Percentiles rank a stretch among this genome's conserved stretches.
Conservation (phyloP, 192 early-diverging fungal species). For the Backusella morwellensis region DNA sequence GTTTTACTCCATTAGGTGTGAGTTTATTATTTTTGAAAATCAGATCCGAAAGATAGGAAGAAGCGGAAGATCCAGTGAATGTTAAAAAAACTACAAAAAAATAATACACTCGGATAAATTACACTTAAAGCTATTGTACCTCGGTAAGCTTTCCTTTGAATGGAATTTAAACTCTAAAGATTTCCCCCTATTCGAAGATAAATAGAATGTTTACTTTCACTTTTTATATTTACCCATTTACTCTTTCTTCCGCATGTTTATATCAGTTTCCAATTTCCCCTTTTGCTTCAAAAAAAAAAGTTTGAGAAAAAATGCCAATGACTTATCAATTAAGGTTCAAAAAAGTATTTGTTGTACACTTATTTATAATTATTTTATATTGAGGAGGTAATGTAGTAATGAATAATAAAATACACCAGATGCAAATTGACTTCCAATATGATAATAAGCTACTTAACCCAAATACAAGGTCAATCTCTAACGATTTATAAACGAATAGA, state of each 20-base stretch:
- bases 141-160: not conserved
- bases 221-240: not conserved
- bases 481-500: not conserved
- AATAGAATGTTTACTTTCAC: not conserved
- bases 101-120: not conserved
- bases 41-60: conserved; percentile 9
- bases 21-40: not conserved
- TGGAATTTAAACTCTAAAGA: not conserved
- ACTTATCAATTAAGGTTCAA: not conserved
- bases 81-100: not conserved
- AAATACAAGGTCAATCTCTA: not conserved
- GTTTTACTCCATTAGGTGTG: not conserved
- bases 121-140: not conserved
- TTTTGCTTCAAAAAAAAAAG: not conserved
- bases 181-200: not conserved
- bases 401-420: not conserved
- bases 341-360: not conserved
- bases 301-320: not conserved
- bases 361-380: not conserved
- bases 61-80: not conserved
- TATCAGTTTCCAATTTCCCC: too few relatives aligned
- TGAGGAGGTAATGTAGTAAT: not conserved
- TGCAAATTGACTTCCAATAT: not conserved
- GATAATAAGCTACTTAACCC: not conserved
- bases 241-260: not conserved